A percentile compares a stretch with the other conserved stretches of the same genome.
Evolutionary conservation across 306 rosid genomes (phyloP).

Genomic region (Sechiopsis laciniata): DNA sequence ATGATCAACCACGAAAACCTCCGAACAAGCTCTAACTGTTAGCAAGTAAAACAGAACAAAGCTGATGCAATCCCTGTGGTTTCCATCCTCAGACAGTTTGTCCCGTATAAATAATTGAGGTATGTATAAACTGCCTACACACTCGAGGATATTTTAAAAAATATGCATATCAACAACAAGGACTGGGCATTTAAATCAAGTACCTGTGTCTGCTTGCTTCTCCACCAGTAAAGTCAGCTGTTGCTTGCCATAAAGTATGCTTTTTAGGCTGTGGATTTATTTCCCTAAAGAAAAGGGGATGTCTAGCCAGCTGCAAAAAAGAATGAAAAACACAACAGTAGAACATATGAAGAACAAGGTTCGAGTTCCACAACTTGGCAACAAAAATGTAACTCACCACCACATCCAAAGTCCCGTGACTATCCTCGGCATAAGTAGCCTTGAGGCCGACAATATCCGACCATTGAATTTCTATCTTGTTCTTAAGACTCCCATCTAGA

Average conservation of each 20-base stretch:
- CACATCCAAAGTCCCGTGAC: constrained; percentile 50
- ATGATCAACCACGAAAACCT: not conserved
- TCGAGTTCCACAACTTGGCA: not conserved
- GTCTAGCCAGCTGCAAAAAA: constrained; percentile 62
- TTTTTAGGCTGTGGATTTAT: constrained; percentile 88
- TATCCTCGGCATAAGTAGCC: constrained; percentile 57
- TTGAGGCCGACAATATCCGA: constrained; percentile 63
- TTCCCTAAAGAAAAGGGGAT: constrained; percentile 83
- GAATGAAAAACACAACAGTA: constrained; percentile 1
- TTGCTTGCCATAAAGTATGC: constrained; percentile 83
- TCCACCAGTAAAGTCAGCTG: constrained; percentile 73
- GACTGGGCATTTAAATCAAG: constrained; percentile 5
- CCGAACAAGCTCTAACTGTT: not conserved
- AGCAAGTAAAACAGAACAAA: too few relatives aligned
- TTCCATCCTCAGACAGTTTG: too few relatives aligned
- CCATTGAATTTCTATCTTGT: constrained; percentile 88
- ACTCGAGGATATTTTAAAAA: not conserved
- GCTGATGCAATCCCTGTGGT: too few relatives aligned
- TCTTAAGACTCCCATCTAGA: constrained; percentile 77
- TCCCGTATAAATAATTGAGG: too few relatives aligned
- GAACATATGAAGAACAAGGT: not conserved
- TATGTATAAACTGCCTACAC: too few relatives aligned
- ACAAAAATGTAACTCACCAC: constrained; percentile 44
- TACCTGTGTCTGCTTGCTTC: constrained; percentile 67
- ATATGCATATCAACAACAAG: not conserved